A percentile compares a stretch with the other conserved stretches of the same genome.
Conservation (phyloP, 371 early-diverging fungal genomes). For the Actinomortierella ambigua region DNA sequence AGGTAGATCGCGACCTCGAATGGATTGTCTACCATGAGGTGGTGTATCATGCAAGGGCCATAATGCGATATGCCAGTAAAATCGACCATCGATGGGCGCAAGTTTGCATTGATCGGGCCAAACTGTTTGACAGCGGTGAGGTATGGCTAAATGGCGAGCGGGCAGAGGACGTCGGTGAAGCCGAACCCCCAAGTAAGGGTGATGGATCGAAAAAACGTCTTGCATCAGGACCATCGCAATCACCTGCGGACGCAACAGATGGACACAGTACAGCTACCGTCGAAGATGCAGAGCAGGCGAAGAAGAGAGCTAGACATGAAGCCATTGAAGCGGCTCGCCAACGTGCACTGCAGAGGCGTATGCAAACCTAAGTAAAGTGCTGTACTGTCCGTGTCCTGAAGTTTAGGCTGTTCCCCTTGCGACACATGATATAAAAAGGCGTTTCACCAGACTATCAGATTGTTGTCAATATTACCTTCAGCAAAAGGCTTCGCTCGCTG, state of each 20-base stretch:
- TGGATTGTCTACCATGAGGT: slow-evolving; percentile 83
- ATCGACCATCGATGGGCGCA: slow-evolving; percentile 48
- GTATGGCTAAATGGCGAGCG: slow-evolving; percentile 36
- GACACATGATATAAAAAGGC: not conserved
- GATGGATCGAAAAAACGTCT: not conserved
- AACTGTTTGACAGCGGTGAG: slow-evolving; percentile 24
- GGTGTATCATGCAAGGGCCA: slow-evolving; percentile 66
- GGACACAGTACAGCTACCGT: not conserved
- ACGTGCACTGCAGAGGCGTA: slow-evolving; percentile 58
- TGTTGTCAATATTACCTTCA: too few species aligned
- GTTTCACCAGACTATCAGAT: too few species aligned
- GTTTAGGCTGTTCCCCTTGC: too few species aligned
- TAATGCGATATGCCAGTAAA: slow-evolving; percentile 71
- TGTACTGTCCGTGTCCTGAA: too few species aligned
- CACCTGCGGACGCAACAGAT: too few species aligned
- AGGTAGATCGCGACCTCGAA: slow-evolving; percentile 57
- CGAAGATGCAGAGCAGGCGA: slow-evolving; percentile 24
- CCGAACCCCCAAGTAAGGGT: not conserved
- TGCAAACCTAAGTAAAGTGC: slow-evolving; percentile 11
- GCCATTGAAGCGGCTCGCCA: slow-evolving; percentile 56
- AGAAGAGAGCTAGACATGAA: slow-evolving; percentile 46
- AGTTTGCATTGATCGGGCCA: slow-evolving; percentile 34
- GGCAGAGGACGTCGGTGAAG: slow-evolving; percentile 6
- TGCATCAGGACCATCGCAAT: not conserved
- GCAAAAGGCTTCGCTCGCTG: not conserved